Evolutionary conservation across 176 grass and related monocot genomes (phyloP).

Genomic region (Ensete ventricosum): DNA sequence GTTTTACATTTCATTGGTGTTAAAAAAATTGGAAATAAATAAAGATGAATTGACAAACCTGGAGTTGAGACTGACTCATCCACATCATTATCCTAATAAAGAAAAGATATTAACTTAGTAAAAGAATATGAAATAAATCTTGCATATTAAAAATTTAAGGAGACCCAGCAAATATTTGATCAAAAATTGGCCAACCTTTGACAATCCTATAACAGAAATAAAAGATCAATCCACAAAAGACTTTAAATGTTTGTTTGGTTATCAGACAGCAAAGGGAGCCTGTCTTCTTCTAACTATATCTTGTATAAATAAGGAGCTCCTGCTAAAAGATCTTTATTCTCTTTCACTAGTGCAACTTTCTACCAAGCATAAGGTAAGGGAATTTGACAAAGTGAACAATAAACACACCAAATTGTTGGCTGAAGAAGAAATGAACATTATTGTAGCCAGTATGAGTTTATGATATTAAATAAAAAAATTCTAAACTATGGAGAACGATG

Average conservation of each 20-base stretch:
- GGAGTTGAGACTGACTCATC: constrained; percentile 60
- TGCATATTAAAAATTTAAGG: not conserved
- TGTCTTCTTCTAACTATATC: not conserved
- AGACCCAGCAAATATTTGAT: too few species aligned
- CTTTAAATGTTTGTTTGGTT: not conserved
- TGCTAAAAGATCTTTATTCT: not conserved
- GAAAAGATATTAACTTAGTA: constrained; percentile 8
- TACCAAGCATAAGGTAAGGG: too few species aligned
- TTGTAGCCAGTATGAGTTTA: too few species aligned
- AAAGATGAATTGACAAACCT: constrained; percentile 36
- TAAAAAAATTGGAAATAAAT: constrained; percentile 1
- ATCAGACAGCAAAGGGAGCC: not conserved
- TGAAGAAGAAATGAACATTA: too few species aligned
- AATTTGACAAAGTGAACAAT: too few species aligned
- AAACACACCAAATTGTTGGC: too few species aligned
- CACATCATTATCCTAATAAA: constrained; percentile 66
- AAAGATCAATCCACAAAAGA: not conserved
- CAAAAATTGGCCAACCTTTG: too few species aligned
- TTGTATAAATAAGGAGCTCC: not conserved
- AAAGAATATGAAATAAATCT: not conserved
- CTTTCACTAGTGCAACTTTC: too few species aligned
- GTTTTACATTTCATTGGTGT: not conserved
- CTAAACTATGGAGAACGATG: too few species aligned
- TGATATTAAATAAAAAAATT: too few species aligned
- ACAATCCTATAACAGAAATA: not conserved